Conservation (phyloP, 805 yeast genomes). For the Saccharomyces eubayanus region DNA sequence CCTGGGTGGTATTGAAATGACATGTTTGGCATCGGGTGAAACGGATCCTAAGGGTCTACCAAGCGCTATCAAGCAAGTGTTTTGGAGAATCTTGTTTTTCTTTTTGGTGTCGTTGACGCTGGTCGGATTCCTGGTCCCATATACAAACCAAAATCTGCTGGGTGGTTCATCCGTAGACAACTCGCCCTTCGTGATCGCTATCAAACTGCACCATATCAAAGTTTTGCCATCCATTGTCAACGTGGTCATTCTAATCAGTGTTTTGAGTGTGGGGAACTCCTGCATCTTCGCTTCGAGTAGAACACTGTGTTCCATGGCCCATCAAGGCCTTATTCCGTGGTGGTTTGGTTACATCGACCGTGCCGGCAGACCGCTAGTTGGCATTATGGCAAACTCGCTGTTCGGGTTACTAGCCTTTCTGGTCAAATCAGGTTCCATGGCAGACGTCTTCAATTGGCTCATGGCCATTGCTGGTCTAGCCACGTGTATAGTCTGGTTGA, state of each 20-base stretch:
- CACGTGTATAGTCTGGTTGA: conserved; percentile 51
- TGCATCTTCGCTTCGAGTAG: conserved; percentile 46
- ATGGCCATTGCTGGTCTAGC: conserved; percentile 49
- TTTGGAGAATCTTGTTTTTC: conserved; percentile 51
- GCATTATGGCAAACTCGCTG: conserved; percentile 34
- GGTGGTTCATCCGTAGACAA: conserved; percentile 48
- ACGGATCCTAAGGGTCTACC: conserved; percentile 56
- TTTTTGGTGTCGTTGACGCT: conserved; percentile 47
- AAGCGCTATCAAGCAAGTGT: conserved; percentile 62
- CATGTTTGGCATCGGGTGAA: conserved; percentile 69
- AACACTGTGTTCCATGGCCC: conserved; percentile 43
- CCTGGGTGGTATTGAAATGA: conserved; percentile 65
- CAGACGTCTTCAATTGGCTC: conserved; percentile 48
- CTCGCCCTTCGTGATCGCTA: conserved; percentile 56
- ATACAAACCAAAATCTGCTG: conserved; percentile 39
- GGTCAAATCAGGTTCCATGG: conserved; percentile 41
- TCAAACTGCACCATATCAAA: conserved; percentile 46
- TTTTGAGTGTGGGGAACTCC: conserved; percentile 37
- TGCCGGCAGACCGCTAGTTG: conserved; percentile 47
- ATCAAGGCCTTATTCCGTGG: conserved; percentile 45
- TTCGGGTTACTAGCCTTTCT: conserved; percentile 50
- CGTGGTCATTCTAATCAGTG: conserved; percentile 50
- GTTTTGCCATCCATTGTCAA: conserved; percentile 51
- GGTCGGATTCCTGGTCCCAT: conserved; percentile 52
- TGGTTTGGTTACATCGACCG: conserved; percentile 40